Evolutionary conservation across 2,329 filamentous ascomycete genomes (phyloP).

Genomic region (Nemania sp.): DNA sequence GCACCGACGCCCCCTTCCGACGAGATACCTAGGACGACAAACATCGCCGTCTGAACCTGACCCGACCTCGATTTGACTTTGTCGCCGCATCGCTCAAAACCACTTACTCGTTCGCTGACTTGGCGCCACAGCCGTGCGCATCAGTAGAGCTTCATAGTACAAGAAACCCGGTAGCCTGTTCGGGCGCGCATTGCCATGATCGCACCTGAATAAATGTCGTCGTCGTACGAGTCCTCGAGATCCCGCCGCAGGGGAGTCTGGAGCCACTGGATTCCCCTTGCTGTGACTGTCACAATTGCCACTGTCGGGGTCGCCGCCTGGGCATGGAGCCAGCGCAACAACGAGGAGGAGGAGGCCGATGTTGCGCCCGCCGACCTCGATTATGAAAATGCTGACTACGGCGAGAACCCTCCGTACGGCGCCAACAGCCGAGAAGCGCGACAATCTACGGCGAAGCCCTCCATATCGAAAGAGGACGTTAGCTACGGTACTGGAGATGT

Average conservation of each 20-base stretch:
- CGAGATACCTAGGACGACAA: conserved; percentile 18
- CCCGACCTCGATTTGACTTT: too few species aligned
- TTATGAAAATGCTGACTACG: conserved; percentile 62
- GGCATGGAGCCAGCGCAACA: conserved; percentile 90
- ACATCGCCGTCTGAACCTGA: too few species aligned
- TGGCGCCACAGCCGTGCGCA: conserved; percentile 21
- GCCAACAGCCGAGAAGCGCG: conserved; percentile 53
- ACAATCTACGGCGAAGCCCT: conserved; percentile 53
- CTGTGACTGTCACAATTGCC: conserved; percentile 86
- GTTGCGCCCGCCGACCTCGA: conserved; percentile 63
- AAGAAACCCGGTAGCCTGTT: conserved; percentile 32
- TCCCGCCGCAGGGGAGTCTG: conserved; percentile 72
- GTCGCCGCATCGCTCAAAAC: conserved; percentile 9
- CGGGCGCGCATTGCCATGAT: conserved; percentile 53
- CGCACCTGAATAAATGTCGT: conserved; percentile 65
- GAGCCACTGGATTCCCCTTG: conserved; percentile 90
- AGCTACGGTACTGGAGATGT: conserved; percentile 57
- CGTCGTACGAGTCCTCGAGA: conserved; percentile 72
- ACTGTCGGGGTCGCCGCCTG: conserved; percentile 88
- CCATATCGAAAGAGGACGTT: conserved; percentile 55
- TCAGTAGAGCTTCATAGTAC: conserved; percentile 12
- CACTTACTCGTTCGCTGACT: conserved; percentile 11
- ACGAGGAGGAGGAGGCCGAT: conserved; percentile 73
- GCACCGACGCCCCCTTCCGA: conserved; percentile 25
- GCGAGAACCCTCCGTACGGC: conserved; percentile 65